Conservation (phyloP, 495 filamentous ascomycete species). For the Pseudotulostoma volvatum region DNA sequence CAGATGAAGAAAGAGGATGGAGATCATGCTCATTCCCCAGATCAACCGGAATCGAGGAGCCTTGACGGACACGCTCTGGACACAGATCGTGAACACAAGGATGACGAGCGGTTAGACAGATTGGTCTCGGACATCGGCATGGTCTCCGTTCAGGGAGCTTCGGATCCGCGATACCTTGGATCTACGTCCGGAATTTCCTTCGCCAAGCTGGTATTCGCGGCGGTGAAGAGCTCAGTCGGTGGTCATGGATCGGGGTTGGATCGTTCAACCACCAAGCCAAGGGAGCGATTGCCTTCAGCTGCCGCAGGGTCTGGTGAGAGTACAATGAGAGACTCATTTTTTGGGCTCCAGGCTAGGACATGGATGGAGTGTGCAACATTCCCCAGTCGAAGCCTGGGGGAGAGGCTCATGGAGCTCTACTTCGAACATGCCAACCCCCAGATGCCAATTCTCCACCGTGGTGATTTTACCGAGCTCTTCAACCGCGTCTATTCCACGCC, state of each 20-base stretch:
- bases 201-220: conserved; percentile 84
- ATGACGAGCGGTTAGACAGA: conserved; percentile 49
- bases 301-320: conserved; percentile 39
- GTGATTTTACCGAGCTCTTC: conserved; percentile 73
- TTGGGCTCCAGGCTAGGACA: conserved; percentile 79
- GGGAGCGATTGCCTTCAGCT: conserved; percentile 27
- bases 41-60: conserved; percentile 23
- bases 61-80: conserved; percentile 10
- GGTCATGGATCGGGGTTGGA: conserved; percentile 36
- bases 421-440: conserved; percentile 95
- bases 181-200: conserved; percentile 88
- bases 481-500: conserved; percentile 58
- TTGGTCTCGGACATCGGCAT: conserved; percentile 62
- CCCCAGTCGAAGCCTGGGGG: conserved; percentile 55
- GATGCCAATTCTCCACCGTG: conserved; percentile 77
- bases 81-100: conserved; percentile 28
- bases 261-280: conserved; percentile 35
- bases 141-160: conserved; percentile 58
- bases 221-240: conserved; percentile 68
- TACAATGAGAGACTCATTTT: conserved; percentile 87
- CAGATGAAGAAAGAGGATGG: conserved; percentile 15
- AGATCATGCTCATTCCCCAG: conserved; percentile 1
- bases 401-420: conserved; percentile 62
- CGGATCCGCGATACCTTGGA: conserved; percentile 65
- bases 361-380: conserved; percentile 76